These are phyloP conservation scores for Dryadomyces quercivorus DNA, from an alignment of 2,329 filamentous ascomycete species.

Conservation along the genomic window DNA sequence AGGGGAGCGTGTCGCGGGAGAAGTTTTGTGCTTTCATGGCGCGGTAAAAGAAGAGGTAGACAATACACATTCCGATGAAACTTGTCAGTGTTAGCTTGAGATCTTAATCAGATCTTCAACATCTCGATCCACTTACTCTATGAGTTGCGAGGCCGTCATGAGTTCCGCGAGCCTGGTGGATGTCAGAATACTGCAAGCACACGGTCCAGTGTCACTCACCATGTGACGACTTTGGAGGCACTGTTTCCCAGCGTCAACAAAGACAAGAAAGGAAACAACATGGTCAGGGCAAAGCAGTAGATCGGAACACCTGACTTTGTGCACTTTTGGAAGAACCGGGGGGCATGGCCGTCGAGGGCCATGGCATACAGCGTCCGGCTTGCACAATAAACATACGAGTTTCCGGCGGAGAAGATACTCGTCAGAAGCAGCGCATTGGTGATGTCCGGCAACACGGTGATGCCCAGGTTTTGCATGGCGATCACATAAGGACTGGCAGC, in stretches of 20 bases:
- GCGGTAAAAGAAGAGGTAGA: slow-evolving; percentile 23
- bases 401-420: slow-evolving; percentile 46
- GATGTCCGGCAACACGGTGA: slow-evolving; percentile 38
- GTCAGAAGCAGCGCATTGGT: slow-evolving; percentile 48
- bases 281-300: slow-evolving; percentile 11
- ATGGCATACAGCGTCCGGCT: slow-evolving; percentile 21
- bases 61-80: slow-evolving; percentile 22
- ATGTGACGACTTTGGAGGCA: slow-evolving; percentile 23
- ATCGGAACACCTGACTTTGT: too few relatives aligned
- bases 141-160: slow-evolving; percentile 26
- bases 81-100: too few relatives aligned
- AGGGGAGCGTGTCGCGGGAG: slow-evolving; percentile 20
- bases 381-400: slow-evolving; percentile 41
- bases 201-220: slow-evolving; percentile 6
- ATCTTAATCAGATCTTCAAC: too few relatives aligned
- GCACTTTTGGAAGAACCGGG: too few relatives aligned
- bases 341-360: too few relatives aligned
- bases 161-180: slow-evolving; percentile 17
- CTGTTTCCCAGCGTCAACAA: slow-evolving; percentile 26
- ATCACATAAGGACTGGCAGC: too few relatives aligned
- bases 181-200: too few relatives aligned
- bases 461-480: slow-evolving; percentile 31
- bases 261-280: slow-evolving; percentile 21
- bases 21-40: slow-evolving; percentile 24
- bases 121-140: slow-evolving; percentile 19